Evolutionary conservation across 495 filamentous ascomycete species (phyloP).

Genomic region (Terfezia claveryi): DNA sequence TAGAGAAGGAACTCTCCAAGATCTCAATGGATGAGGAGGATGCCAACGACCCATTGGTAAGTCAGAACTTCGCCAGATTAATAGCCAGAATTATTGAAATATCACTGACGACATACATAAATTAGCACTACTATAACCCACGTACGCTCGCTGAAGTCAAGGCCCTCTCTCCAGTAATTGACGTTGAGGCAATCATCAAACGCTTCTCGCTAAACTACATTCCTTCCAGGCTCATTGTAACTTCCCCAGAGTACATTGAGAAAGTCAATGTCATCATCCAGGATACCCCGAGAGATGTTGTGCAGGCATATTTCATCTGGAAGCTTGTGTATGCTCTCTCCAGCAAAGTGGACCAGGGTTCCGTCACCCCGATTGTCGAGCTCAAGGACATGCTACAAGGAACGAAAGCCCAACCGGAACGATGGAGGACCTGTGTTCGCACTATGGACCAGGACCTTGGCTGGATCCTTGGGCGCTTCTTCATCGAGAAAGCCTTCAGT

Average conservation of each 20-base stretch:
- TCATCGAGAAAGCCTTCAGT: slow-evolving; percentile 41
- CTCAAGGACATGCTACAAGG: slow-evolving; percentile 37
- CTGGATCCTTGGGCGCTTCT: slow-evolving; percentile 36
- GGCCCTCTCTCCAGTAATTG: slow-evolving; percentile 32
- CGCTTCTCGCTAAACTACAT: slow-evolving; percentile 31
- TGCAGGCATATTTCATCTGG: slow-evolving; percentile 38
- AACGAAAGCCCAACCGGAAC: slow-evolving; percentile 37
- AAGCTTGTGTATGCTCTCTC: slow-evolving; percentile 34
- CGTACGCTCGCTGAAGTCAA: slow-evolving; percentile 29
- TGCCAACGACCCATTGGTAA: slow-evolving; percentile 31
- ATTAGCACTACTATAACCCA: slow-evolving; percentile 34
- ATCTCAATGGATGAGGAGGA: slow-evolving; percentile 36
- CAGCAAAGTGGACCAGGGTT: slow-evolving; percentile 32
- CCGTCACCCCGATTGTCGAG: slow-evolving; percentile 32
- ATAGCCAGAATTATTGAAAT: no score
- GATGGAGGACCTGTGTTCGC: slow-evolving; percentile 46
- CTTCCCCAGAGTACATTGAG: slow-evolving; percentile 34
- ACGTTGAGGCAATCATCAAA: slow-evolving; percentile 30
- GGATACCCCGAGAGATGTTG: slow-evolving; percentile 26
- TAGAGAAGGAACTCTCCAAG: slow-evolving; percentile 39
- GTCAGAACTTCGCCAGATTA: neutral
- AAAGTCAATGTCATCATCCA: slow-evolving; percentile 27
- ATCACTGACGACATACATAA: neutral
- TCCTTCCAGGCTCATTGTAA: slow-evolving; percentile 33
- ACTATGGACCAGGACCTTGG: slow-evolving; percentile 34